These are phyloP conservation scores for Tulasnella sp. DNA, from an alignment of 768 basidiomycete species.

Conservation along the genomic window DNA sequence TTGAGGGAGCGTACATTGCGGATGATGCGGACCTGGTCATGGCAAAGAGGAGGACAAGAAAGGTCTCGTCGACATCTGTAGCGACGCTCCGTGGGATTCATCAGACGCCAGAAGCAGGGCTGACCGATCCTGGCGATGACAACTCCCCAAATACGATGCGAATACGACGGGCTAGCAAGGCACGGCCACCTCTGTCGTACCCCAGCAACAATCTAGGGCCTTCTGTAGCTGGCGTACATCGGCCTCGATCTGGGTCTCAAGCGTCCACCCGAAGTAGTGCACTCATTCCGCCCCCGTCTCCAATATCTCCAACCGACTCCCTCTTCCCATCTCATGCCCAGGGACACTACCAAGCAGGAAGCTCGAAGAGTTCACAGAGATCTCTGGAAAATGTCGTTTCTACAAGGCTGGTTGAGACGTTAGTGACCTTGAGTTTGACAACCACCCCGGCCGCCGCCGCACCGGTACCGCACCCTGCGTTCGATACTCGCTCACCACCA, in stretches of 20 bases:
- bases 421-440: conserved; percentile 11
- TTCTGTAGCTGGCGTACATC: neutral
- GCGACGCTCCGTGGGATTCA: neutral
- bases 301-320: conserved; percentile 5
- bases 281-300: neutral
- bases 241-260: conserved; percentile 9
- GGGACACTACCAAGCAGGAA: neutral
- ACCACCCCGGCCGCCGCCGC: neutral
- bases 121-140: neutral
- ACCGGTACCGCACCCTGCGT: no score
- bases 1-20: conserved; percentile 3
- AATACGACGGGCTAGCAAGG: neutral
- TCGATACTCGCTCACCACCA: no score
- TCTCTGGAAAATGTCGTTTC: conserved; percentile 13
- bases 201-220: neutral
- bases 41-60: conserved; percentile 5
- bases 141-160: neutral
- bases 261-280: neutral
- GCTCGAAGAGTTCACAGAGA: conserved; percentile 9
- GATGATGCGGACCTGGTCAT: conserved; percentile 13
- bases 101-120: neutral
- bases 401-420: conserved; percentile 16
- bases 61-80: conserved; percentile 16
- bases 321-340: neutral
- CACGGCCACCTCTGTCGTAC: neutral